Percentiles rank a stretch among this genome's conserved stretches.
Evolutionary conservation across 2,329 filamentous ascomycete species (phyloP).

Genomic region (Simplicillium sp.): DNA sequence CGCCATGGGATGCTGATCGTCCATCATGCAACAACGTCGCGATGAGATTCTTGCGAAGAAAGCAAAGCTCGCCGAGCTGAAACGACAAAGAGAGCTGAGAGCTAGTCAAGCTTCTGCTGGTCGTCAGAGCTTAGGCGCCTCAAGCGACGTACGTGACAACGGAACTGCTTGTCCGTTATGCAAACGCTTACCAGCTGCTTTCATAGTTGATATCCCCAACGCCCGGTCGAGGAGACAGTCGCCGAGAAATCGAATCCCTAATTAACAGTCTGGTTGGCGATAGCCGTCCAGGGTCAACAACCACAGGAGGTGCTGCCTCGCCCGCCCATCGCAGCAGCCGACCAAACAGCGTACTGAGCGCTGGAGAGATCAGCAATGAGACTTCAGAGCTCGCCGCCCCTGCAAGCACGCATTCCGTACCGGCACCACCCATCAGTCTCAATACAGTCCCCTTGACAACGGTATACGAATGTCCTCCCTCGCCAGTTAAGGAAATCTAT

Average conservation of each 20-base stretch:
- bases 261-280: slow-evolving; percentile 79
- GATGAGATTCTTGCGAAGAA: slow-evolving; percentile 96
- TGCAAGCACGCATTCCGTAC: slow-evolving; percentile 27
- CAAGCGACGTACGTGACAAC: slow-evolving; percentile 55
- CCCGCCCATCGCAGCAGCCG: slow-evolving; percentile 62
- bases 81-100: slow-evolving; percentile 79
- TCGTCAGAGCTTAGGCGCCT: slow-evolving; percentile 58
- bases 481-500: slow-evolving; percentile 72
- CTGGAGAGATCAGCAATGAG: slow-evolving; percentile 70
- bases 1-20: slow-evolving; percentile 15
- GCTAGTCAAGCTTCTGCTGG: slow-evolving; percentile 64
- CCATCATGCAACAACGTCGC: slow-evolving; percentile 67
- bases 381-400: slow-evolving; percentile 51
- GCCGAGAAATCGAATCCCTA: slow-evolving; percentile 72
- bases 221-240: slow-evolving; percentile 57
- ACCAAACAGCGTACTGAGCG: slow-evolving; percentile 78
- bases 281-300: slow-evolving; percentile 60
- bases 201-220: slow-evolving; percentile 52
- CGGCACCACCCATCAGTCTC: slow-evolving; percentile 54
- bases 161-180: slow-evolving; percentile 5
- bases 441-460: slow-evolving; percentile 65
- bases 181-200: slow-evolving; percentile 10
- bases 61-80: slow-evolving; percentile 93
- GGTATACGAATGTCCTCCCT: slow-evolving; percentile 71
- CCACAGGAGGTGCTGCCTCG: slow-evolving; percentile 54